Conservation (phyloP, 1,284 basidiomycete species). For the Lentinula novae-zelandiae region DNA sequence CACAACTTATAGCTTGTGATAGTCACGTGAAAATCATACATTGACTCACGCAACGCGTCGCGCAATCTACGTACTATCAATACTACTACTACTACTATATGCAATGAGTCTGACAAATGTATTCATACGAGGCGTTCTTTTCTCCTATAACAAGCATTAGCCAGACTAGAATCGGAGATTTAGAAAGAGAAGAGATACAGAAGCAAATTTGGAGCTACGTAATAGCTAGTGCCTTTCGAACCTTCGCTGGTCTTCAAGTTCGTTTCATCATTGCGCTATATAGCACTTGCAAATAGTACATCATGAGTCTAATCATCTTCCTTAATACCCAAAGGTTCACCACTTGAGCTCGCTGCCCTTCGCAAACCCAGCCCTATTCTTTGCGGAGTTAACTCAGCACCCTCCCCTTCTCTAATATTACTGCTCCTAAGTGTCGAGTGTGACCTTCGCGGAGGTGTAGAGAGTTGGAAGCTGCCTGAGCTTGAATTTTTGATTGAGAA, state of each 20-base stretch:
- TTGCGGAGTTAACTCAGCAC: not conserved
- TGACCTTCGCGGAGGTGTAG: constrained; percentile 1
- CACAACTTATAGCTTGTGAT: not conserved
- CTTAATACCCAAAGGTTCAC: not conserved
- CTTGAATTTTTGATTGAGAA: not conserved
- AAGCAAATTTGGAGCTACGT: too few relatives aligned
- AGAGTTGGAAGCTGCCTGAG: not conserved
- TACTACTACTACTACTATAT: too few relatives aligned
- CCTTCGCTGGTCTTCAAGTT: not conserved
- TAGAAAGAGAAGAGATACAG: too few relatives aligned
- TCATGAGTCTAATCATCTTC: not conserved
- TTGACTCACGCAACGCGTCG: not conserved
- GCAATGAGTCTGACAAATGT: too few relatives aligned
- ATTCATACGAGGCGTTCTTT: too few relatives aligned
- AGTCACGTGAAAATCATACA: not conserved
- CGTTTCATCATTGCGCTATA: not conserved
- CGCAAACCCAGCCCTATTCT: constrained; percentile 8
- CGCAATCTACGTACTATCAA: not conserved
- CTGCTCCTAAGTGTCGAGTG: not conserved
- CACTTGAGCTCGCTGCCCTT: not conserved
- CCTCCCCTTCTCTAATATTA: not conserved
- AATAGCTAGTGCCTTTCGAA: too few relatives aligned
- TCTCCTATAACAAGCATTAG: too few relatives aligned
- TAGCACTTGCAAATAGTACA: not conserved
- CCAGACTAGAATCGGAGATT: too few relatives aligned